Evolutionary conservation across 192 early-diverging fungal species (phyloP).

Genomic region (Phlyctochytrium bullatum): DNA sequence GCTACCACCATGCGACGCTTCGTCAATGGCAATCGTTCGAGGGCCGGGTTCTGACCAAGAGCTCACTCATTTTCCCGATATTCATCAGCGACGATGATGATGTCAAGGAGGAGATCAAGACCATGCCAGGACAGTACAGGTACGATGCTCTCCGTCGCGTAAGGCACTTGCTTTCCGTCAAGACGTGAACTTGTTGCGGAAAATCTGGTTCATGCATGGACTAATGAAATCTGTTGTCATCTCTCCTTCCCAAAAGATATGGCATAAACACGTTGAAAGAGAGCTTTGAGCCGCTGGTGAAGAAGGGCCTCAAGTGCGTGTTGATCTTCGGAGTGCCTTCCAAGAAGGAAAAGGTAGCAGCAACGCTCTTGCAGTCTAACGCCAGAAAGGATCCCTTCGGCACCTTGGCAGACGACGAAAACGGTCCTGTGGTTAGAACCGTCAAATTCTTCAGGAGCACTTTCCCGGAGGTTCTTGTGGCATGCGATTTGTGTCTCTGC

Average conservation of each 20-base stretch:
- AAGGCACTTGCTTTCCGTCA: no score
- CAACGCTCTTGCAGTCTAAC: neutral
- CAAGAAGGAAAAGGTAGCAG: conserved; percentile 16
- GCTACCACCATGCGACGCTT: conserved; percentile 77
- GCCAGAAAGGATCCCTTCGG: conserved; percentile 66
- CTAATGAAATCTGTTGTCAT: neutral
- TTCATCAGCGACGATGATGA: conserved; percentile 85
- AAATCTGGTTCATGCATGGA: neutral
- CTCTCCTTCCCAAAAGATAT: no score
- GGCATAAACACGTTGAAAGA: conserved; percentile 77
- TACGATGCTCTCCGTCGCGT: no score
- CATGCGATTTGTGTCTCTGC: conserved; percentile 95
- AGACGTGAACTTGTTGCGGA: neutral
- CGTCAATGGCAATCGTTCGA: conserved; percentile 70
- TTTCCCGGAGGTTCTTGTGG: conserved; percentile 82
- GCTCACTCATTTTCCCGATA: conserved; percentile 87
- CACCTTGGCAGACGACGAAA: conserved; percentile 75
- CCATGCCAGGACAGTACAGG: conserved; percentile 87
- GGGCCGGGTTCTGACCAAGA: conserved; percentile 50
- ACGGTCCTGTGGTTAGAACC: conserved; percentile 82
- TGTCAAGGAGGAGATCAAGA: conserved; percentile 69
- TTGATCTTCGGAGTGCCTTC: conserved; percentile 93
- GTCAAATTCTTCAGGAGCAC: conserved; percentile 69
- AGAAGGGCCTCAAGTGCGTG: conserved; percentile 82
- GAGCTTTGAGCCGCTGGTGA: conserved; percentile 75